Evolutionary conservation across 495 filamentous ascomycete genomes (phyloP).

Genomic region (Trichocladium uniseriatum): DNA sequence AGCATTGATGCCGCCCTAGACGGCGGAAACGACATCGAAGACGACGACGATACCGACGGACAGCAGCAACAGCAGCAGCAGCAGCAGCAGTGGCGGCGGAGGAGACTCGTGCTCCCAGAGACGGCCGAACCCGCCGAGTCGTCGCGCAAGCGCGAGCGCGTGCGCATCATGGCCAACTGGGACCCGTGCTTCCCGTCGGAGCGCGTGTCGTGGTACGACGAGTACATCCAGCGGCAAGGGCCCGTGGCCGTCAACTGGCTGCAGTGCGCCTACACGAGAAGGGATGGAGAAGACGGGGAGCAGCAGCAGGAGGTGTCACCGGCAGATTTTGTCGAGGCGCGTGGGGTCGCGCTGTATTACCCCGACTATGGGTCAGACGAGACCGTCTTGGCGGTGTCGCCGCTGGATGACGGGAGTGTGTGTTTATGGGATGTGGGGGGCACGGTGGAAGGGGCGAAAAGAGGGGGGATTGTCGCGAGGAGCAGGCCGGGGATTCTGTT

Average conservation of each 20-base stretch:
- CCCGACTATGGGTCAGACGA: constrained; percentile 40
- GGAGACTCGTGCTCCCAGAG: not conserved
- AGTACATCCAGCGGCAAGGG: constrained; percentile 76
- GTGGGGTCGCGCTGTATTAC: constrained; percentile 58
- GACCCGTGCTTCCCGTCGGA: constrained; percentile 65
- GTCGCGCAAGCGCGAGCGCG: constrained; percentile 35
- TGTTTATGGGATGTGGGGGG: constrained; percentile 77
- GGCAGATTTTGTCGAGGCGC: constrained; percentile 38
- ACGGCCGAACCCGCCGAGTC: no score
- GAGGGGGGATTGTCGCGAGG: constrained; percentile 55
- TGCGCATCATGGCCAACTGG: constrained; percentile 61
- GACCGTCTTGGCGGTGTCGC: constrained; percentile 57
- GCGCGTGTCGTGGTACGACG: constrained; percentile 70
- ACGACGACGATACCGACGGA: not conserved
- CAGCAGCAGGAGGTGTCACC: not conserved
- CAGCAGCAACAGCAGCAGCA: not conserved
- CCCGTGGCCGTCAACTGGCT: constrained; percentile 69
- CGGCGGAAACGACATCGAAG: not conserved
- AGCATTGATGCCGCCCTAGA: not conserved
- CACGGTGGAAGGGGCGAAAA: constrained; percentile 43
- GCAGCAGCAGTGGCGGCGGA: not conserved
- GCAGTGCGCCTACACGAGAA: constrained; percentile 30
- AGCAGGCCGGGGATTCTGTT: constrained; percentile 58
- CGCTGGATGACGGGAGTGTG: constrained; percentile 76
- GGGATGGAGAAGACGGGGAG: constrained; percentile 2